Conservation (phyloP, 2,329 filamentous ascomycete genomes). For the Didymella pinodella region DNA sequence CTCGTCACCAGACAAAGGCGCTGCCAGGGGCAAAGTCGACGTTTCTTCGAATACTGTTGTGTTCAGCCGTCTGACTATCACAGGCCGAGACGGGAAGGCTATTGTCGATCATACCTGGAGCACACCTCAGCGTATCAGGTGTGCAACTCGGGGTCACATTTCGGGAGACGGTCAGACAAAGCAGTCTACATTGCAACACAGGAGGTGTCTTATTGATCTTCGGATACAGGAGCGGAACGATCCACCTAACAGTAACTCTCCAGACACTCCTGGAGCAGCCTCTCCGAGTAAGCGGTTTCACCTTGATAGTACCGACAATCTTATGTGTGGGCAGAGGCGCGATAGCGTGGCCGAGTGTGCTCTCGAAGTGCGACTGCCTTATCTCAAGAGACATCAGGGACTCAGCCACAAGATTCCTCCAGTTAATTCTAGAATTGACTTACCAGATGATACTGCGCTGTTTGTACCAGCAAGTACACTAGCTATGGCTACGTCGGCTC, state of each 20-base stretch:
- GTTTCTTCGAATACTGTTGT: conserved; percentile 3
- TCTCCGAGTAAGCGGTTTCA: background rate
- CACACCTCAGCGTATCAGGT: conserved; percentile 18
- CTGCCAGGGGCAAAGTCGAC: background rate
- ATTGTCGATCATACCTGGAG: conserved; percentile 35
- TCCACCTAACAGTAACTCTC: background rate
- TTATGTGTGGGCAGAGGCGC: background rate
- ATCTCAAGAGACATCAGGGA: conserved; percentile 14
- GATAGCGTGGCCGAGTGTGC: background rate
- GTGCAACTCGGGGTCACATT: no score
- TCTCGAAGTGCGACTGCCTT: conserved; percentile 1
- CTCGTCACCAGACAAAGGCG: conserved; percentile 11
- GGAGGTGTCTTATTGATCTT: no score
- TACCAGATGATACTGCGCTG: conserved; percentile 6
- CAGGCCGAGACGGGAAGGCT: conserved; percentile 18
- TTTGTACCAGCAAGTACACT: background rate
- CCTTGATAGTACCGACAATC: background rate
- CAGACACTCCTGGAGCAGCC: background rate
- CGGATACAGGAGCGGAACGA: background rate
- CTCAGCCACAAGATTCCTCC: background rate
- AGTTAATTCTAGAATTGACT: conserved; percentile 1
- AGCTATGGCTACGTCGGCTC: background rate
- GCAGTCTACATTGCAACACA: background rate
- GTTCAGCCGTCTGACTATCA: conserved; percentile 31
- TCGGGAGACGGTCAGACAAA: background rate